Conservation (phyloP, 371 early-diverging fungal genomes). For the Lichtheimia ramosa region DNA sequence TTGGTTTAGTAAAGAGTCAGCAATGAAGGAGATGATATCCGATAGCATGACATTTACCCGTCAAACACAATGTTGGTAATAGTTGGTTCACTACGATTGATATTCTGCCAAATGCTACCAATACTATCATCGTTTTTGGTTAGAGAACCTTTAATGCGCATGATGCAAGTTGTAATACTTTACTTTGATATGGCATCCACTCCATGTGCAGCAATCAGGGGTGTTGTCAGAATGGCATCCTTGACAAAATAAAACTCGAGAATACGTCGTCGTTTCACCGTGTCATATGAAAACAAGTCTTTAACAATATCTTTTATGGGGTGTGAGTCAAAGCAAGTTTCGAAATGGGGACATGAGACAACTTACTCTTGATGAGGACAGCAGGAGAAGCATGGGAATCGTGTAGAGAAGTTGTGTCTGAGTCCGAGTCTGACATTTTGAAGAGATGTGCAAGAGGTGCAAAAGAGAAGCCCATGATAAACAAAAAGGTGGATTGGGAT, state of each 20-base stretch:
- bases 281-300: constrained; percentile 29
- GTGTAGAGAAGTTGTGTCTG: constrained; percentile 1
- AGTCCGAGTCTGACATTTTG: constrained; percentile 8
- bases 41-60: constrained; percentile 19
- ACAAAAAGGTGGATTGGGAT: background rate
- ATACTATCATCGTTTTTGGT: constrained; percentile 20
- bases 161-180: background rate
- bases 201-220: constrained; percentile 45
- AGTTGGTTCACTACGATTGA: constrained; percentile 46
- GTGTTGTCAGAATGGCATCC: constrained; percentile 33
- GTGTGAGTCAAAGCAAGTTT: background rate
- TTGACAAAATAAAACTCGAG: constrained; percentile 26
- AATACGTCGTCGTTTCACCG: constrained; percentile 21
- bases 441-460: constrained; percentile 6
- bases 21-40: background rate
- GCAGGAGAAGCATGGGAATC: constrained; percentile 5
- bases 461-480: constrained; percentile 8
- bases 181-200: constrained; percentile 41
- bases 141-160: background rate
- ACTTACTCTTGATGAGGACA: constrained; percentile 10
- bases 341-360: background rate
- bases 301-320: constrained; percentile 18
- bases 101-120: constrained; percentile 45
- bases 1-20: background rate
- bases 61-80: constrained; percentile 48